phyloP scores from a whole-genome alignment of 805 yeast species.

The Candida coquimbonensis region DNA sequence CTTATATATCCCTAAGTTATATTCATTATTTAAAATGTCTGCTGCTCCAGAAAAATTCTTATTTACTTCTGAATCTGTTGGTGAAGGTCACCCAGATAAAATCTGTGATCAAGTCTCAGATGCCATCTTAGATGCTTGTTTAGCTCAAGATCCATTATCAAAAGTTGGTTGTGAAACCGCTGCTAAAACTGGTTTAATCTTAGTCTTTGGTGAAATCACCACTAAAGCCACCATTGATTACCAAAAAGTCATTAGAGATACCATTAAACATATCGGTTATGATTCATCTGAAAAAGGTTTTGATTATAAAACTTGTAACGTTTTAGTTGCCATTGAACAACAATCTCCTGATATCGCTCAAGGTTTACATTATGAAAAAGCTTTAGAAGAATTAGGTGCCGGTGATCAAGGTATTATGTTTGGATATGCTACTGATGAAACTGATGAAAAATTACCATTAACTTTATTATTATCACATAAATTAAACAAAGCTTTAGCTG shows the following conservation, averaged over 20 bases:
- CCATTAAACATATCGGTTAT: constrained; percentile 97
- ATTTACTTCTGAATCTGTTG: constrained; percentile 84
- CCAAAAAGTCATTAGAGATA: constrained; percentile 97
- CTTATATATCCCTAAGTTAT: neutral
- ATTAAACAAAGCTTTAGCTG: constrained; percentile 93
- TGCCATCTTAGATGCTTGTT: constrained; percentile 96
- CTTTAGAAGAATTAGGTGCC: constrained; percentile 95
- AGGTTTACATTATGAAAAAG: constrained; percentile 96
- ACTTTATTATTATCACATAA: constrained; percentile 92
- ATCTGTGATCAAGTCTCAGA: constrained; percentile 98
- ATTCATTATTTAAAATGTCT: neutral
- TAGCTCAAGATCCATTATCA: constrained; percentile 90
- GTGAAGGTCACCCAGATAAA: constrained; percentile 94
- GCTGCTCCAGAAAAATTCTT: constrained; percentile 39
- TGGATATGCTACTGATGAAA: constrained; percentile 98
- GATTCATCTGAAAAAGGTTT: constrained; percentile 94
- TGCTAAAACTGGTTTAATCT: constrained; percentile 97
- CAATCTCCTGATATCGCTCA: constrained; percentile 99
- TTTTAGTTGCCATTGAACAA: constrained; percentile 97
- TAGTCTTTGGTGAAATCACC: constrained; percentile 99
- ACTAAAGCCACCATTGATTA: constrained; percentile 92
- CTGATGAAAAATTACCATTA: constrained; percentile 94
- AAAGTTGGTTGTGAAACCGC: constrained; percentile 99
- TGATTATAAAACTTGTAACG: constrained; percentile 99
- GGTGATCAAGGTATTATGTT: constrained; percentile 99